A percentile compares a stretch with the other conserved stretches of the same genome.
Conservation (phyloP, 176 grass and related monocot species). For the Aegilops tauschii region DNA sequence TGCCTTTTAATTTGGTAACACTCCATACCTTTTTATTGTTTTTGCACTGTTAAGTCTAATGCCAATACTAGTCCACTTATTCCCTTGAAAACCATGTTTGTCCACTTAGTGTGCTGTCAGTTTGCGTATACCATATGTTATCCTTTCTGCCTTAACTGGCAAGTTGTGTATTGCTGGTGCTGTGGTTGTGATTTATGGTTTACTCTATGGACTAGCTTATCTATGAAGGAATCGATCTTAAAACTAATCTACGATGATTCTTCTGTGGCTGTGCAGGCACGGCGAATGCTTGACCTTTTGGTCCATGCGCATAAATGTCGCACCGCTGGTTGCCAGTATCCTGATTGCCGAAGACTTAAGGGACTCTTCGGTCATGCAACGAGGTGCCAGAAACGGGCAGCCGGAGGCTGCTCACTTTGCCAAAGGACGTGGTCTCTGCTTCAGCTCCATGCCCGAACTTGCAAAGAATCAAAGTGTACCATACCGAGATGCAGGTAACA, state of each 20-base stretch:
- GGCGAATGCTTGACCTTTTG: slow-evolving; percentile 36
- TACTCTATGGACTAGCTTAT: not conserved
- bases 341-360: slow-evolving; percentile 50
- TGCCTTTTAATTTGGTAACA: not conserved
- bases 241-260: not conserved
- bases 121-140: not conserved
- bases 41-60: slow-evolving; percentile 9
- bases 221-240: not conserved
- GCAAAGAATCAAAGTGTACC: slow-evolving; percentile 60
- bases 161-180: not conserved
- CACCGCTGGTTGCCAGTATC: slow-evolving; percentile 33
- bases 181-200: slow-evolving; percentile 11
- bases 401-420: slow-evolving; percentile 51
- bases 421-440: slow-evolving; percentile 49
- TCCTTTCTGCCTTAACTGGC: not conserved
- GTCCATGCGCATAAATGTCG: slow-evolving; percentile 37
- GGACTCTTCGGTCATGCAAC: slow-evolving; percentile 47
- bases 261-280: slow-evolving; percentile 37
- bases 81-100: not conserved
- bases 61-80: not conserved
- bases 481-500: slow-evolving; percentile 76
- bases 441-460: slow-evolving; percentile 55
- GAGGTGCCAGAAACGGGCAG: slow-evolving; percentile 27
- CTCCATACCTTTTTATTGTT: slow-evolving; percentile 4
- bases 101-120: slow-evolving; percentile 1